Evolutionary conservation across 1,284 basidiomycete species (phyloP).

Genomic region (Bondarzewia mesenterica): DNA sequence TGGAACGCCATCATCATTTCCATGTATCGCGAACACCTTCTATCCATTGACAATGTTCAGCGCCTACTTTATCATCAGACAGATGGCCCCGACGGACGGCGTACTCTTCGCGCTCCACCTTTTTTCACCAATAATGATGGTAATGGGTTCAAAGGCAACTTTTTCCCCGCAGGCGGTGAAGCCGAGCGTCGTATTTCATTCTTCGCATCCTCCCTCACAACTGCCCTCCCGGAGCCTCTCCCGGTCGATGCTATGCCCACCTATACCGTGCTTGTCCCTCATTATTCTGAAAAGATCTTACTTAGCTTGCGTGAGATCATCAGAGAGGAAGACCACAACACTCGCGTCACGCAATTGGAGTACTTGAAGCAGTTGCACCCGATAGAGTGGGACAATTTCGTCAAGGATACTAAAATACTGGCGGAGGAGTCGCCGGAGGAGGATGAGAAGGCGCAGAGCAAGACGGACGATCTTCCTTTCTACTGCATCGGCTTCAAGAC

Average conservation of each 20-base stretch:
- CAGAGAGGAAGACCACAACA: conserved; percentile 92
- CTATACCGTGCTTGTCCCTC: conserved; percentile 92
- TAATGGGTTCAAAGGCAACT: conserved; percentile 65
- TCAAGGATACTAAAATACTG: conserved; percentile 99
- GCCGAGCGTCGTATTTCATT: conserved; percentile 95
- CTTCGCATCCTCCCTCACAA: conserved; percentile 93
- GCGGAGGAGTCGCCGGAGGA: conserved; percentile 80
- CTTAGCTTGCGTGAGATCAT: conserved; percentile 94
- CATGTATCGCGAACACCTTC: conserved; percentile 94
- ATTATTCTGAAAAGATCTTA: conserved; percentile 95
- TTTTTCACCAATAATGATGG: conserved; percentile 92
- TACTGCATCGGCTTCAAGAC: conserved; percentile 99
- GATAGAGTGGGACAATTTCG: conserved; percentile 99
- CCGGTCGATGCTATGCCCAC: conserved; percentile 97
- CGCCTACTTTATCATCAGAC: conserved; percentile 92
- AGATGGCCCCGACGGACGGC: conserved; percentile 77
- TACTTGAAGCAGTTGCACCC: conserved; percentile 99
- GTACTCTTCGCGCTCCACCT: conserved; percentile 86
- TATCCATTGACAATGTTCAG: conserved; percentile 94
- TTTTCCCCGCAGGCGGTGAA: conserved; percentile 92
- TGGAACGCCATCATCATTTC: conserved; percentile 99
- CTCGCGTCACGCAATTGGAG: conserved; percentile 90
- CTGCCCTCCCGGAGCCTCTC: conserved; percentile 85
- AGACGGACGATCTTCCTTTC: conserved; percentile 94
- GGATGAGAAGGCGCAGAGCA: conserved; percentile 72